Conservation (phyloP, 768 basidiomycete genomes). For the Boletus fagicola region DNA sequence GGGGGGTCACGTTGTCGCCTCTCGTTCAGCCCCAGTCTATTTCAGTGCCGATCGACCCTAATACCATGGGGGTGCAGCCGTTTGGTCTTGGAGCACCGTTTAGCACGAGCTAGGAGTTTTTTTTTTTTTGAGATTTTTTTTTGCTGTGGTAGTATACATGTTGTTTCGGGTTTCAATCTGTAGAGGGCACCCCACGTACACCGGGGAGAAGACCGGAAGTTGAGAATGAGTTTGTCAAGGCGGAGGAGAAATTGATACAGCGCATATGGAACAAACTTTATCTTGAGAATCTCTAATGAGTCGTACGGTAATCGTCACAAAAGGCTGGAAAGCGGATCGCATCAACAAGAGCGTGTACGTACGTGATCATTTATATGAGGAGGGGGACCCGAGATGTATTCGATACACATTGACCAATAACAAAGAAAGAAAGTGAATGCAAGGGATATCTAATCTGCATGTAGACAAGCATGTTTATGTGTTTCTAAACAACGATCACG, state of each 20-base stretch:
- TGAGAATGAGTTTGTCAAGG: too few species aligned
- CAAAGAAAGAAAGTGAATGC: not conserved
- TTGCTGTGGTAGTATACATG: not conserved
- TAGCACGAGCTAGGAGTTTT: constrained; percentile 19
- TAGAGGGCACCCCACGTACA: too few species aligned
- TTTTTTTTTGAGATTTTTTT: too few species aligned
- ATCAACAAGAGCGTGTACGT: too few species aligned
- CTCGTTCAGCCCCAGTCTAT: constrained; percentile 29
- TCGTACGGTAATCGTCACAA: too few species aligned
- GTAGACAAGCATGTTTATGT: not conserved
- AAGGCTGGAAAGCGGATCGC: too few species aligned
- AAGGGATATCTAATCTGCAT: constrained; percentile 10
- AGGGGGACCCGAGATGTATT: not conserved
- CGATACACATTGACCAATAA: not conserved
- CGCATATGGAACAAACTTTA: too few species aligned
- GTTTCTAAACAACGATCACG: not conserved
- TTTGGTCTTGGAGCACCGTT: constrained; percentile 34
- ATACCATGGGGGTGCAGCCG: constrained; percentile 15
- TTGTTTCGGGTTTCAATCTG: not conserved
- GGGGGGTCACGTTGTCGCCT: constrained; percentile 28
- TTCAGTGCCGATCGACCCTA: constrained; percentile 17
- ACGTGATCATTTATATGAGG: not conserved
- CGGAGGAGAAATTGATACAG: too few species aligned
- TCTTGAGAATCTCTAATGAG: too few species aligned
- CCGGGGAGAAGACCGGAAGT: not conserved